Percentiles rank a stretch among this genome's conserved stretches.
These are phyloP conservation scores for Populus trichocarpa DNA, from an alignment of 441 rosid genomes.

Conservation along the genomic window DNA sequence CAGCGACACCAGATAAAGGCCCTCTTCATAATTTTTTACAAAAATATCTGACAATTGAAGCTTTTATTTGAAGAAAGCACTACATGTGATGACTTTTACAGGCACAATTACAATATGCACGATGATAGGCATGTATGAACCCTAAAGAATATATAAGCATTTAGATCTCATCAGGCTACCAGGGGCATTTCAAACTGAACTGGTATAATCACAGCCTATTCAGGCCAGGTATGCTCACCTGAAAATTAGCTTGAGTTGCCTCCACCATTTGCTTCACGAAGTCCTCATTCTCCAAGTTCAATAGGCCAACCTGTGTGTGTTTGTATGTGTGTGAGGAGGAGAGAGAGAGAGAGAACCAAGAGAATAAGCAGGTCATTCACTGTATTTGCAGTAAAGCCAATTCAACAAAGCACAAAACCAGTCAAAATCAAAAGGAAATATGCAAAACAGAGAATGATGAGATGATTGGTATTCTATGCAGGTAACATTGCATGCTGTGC, in stretches of 20 bases:
- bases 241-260: slow-evolving; percentile 56
- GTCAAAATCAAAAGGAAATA: background rate
- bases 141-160: background rate
- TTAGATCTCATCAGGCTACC: background rate
- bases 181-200: background rate
- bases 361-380: background rate
- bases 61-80: background rate
- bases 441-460: background rate
- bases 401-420: background rate
- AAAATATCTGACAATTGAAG: background rate
- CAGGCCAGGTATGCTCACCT: slow-evolving; percentile 42
- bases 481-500: background rate
- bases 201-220: slow-evolving; percentile 2
- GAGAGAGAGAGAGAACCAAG: slow-evolving; percentile 12
- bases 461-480: background rate
- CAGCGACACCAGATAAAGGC: background rate
- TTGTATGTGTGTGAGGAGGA: slow-evolving; percentile 7
- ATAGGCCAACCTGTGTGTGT: slow-evolving; percentile 57
- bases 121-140: background rate
- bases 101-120: background rate
- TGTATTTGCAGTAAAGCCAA: background rate
- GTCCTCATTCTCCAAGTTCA: slow-evolving; percentile 97
- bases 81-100: background rate
- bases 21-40: background rate
- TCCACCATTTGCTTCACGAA: slow-evolving; percentile 63